These are phyloP conservation scores for Neurospora sp. DNA, from an alignment of 495 filamentous ascomycete genomes.

Conservation along the genomic window DNA sequence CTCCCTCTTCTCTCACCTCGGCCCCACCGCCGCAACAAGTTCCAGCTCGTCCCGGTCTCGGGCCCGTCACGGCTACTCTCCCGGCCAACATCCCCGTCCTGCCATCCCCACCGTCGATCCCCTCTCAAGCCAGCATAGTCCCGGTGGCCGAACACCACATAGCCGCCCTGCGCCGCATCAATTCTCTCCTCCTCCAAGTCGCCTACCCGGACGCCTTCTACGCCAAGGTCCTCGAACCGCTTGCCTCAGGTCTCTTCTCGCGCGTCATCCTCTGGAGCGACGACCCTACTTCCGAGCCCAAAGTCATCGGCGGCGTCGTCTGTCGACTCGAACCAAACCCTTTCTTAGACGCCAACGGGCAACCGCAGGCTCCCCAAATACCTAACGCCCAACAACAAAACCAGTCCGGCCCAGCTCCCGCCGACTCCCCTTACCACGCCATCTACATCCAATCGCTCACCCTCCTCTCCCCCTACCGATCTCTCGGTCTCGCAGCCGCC, in stretches of 20 bases:
- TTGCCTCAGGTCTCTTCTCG: conserved; percentile 57
- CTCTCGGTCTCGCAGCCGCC: conserved; percentile 65
- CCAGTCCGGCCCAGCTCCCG: not conserved
- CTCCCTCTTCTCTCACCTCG: conserved; percentile 7
- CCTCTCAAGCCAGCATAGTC: conserved; percentile 45
- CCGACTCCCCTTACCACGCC: conserved; percentile 25
- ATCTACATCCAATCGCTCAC: conserved; percentile 87
- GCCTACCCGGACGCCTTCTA: conserved; percentile 85
- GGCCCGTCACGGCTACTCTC: conserved; percentile 2
- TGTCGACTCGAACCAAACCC: conserved; percentile 59
- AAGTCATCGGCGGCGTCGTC: conserved; percentile 73
- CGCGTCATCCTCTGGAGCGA: conserved; percentile 56
- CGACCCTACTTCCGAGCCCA: conserved; percentile 29
- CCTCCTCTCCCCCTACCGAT: conserved; percentile 73
- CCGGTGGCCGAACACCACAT: conserved; percentile 52
- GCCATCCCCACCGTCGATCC: conserved; percentile 25
- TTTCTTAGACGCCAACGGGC: conserved; percentile 11
- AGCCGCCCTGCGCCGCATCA: conserved; percentile 69
- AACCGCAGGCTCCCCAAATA: not conserved
- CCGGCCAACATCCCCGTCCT: conserved; percentile 27
- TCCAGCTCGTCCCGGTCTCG: conserved; percentile 10
- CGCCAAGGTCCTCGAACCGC: conserved; percentile 57
- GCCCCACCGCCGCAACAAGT: conserved; percentile 5
- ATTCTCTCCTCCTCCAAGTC: conserved; percentile 74
- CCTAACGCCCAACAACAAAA: not conserved